These are phyloP conservation scores for Saturnispora galanensis DNA, from an alignment of 805 yeast species.

Conservation along the genomic window DNA sequence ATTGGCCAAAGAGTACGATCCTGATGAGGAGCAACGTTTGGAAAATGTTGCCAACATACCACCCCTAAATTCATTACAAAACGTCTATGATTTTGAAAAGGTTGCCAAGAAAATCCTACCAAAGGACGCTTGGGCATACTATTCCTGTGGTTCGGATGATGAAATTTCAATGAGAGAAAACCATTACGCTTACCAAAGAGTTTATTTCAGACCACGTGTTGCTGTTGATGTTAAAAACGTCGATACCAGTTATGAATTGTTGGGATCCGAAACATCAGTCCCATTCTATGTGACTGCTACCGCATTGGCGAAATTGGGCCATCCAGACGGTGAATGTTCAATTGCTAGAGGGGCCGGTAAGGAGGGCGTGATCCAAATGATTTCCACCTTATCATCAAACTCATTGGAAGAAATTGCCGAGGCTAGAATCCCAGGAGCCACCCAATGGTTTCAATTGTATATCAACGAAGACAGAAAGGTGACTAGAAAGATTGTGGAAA, in stretches of 20 bases:
- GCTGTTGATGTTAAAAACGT: conserved; percentile 72
- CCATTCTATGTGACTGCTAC: conserved; percentile 92
- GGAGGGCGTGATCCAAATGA: conserved; percentile 75
- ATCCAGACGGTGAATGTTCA: conserved; percentile 85
- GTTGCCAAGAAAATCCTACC: conserved; percentile 74
- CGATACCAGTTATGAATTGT: conserved; percentile 60
- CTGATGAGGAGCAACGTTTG: conserved; percentile 34
- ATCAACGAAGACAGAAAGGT: conserved; percentile 69
- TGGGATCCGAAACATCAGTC: conserved; percentile 58
- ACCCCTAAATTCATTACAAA: conserved; percentile 56
- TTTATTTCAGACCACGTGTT: conserved; percentile 78
- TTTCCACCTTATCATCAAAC: conserved; percentile 84
- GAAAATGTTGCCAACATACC: conserved; percentile 48
- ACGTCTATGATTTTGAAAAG: conserved; percentile 77
- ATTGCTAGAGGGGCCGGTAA: conserved; percentile 75
- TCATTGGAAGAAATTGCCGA: conserved; percentile 78
- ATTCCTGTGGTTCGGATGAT: conserved; percentile 87
- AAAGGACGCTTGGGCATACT: conserved; percentile 84
- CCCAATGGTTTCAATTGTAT: conserved; percentile 84
- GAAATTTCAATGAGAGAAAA: conserved; percentile 86
- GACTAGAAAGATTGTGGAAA: conserved; percentile 50
- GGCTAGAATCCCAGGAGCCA: conserved; percentile 54
- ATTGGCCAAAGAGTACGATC: conserved; percentile 28
- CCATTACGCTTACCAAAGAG: conserved; percentile 79
- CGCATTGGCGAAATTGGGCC: conserved; percentile 85